Percentiles rank a stretch among this genome's conserved stretches.
phyloP scores from a whole-genome alignment of 768 basidiomycete species.

The Mycena latifolia region DNA sequence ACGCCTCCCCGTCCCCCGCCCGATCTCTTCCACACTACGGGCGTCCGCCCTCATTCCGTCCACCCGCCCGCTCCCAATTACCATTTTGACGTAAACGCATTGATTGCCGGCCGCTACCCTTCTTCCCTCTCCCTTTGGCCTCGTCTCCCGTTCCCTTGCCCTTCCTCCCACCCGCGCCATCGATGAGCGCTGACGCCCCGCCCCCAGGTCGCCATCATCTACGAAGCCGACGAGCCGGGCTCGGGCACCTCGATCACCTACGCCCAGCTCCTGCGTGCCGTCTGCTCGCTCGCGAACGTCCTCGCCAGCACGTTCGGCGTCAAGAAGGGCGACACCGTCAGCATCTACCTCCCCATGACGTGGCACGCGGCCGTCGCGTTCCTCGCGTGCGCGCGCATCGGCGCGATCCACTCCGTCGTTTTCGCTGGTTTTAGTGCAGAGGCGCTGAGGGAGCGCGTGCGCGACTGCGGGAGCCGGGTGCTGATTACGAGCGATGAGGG shows the following conservation, averaged over 20 bases:
- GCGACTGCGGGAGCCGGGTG: slow-evolving; percentile 91
- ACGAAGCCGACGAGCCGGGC: slow-evolving; percentile 96
- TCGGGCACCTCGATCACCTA: slow-evolving; percentile 84
- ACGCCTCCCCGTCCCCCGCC: too few relatives aligned
- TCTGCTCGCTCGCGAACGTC: slow-evolving; percentile 91
- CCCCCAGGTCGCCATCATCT: slow-evolving; percentile 92
- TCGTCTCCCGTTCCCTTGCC: too few relatives aligned
- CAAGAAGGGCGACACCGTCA: slow-evolving; percentile 95
- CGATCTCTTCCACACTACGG: too few relatives aligned
- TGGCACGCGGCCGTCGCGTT: slow-evolving; percentile 97
- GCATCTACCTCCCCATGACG: slow-evolving; percentile 93
- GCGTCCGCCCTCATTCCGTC: too few relatives aligned
- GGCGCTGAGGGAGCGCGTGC: slow-evolving; percentile 90
- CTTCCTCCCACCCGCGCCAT: too few relatives aligned
- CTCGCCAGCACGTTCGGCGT: slow-evolving; percentile 85
- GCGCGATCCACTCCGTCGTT: slow-evolving; percentile 96
- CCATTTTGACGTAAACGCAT: too few relatives aligned
- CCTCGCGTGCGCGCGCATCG: slow-evolving; percentile 97
- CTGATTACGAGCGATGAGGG: slow-evolving; percentile 98
- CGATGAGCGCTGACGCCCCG: too few relatives aligned
- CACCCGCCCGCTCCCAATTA: too few relatives aligned
- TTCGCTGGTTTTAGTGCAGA: slow-evolving; percentile 98
- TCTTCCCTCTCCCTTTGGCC: too few relatives aligned
- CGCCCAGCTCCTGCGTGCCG: slow-evolving; percentile 89
- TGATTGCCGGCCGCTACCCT: too few relatives aligned